Percentiles rank a stretch among this genome's conserved stretches.
phyloP scores from a whole-genome alignment of 148 eudicot genomes.

The Spergularia bocconei region DNA sequence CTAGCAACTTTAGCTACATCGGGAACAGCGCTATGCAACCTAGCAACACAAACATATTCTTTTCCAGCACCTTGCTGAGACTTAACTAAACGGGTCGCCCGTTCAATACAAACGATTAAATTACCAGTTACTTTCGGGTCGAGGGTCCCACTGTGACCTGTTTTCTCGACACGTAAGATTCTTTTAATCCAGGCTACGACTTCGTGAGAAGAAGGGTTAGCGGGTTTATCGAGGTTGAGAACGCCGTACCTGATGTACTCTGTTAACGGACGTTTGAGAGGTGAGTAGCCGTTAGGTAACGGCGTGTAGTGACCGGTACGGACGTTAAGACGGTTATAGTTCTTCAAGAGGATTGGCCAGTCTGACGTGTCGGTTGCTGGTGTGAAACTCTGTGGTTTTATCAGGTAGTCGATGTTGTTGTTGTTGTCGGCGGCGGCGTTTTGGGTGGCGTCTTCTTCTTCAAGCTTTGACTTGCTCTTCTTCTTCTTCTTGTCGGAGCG shows the following conservation, averaged over 20 bases:
- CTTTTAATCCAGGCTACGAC: constrained; percentile 98
- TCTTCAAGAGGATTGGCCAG: constrained; percentile 92
- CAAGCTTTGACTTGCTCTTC: constrained; percentile 31
- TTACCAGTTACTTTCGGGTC: constrained; percentile 96
- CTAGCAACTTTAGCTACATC: constrained; percentile 77
- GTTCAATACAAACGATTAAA: constrained; percentile 78
- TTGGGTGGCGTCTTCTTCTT: no score
- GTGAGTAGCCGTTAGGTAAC: constrained; percentile 72
- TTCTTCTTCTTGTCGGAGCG: constrained; percentile 60
- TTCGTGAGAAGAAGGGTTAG: constrained; percentile 89
- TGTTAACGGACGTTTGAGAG: constrained; percentile 60
- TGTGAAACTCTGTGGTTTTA: constrained; percentile 70
- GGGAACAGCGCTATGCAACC: constrained; percentile 68
- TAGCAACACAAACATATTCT: constrained; percentile 89
- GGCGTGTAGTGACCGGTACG: constrained; percentile 95
- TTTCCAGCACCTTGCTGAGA: constrained; percentile 97
- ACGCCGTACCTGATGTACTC: constrained; percentile 86
- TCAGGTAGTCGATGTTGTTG: constrained; percentile 35
- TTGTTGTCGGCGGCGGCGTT: constrained; percentile 16
- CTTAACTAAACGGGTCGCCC: constrained; percentile 86
- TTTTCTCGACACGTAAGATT: constrained; percentile 73
- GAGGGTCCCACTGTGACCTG: constrained; percentile 86
- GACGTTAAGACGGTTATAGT: constrained; percentile 72
- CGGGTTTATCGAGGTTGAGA: constrained; percentile 80
- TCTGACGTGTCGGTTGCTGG: constrained; percentile 67